phyloP scores from a whole-genome alignment of 345 rosid species.

The Cardamine resedifolia region DNA sequence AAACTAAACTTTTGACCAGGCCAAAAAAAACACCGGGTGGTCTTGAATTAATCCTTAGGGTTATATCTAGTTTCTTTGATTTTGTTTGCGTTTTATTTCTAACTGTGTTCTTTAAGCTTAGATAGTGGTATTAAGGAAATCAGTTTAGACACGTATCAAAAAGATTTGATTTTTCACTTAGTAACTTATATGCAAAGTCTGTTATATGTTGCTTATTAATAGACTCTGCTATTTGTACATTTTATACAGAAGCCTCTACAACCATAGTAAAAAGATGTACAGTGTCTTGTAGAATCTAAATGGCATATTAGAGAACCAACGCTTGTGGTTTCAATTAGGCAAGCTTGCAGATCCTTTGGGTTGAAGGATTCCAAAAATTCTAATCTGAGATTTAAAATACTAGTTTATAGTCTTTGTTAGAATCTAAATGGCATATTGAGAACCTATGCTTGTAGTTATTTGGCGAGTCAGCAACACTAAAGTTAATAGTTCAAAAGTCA shows the following conservation, averaged over 20 bases:
- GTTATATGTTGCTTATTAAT: not conserved
- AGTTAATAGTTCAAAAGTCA: too few relatives aligned
- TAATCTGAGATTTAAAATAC: not conserved
- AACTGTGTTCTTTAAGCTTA: not conserved
- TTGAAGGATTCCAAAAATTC: conserved; percentile 3
- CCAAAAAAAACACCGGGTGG: too few relatives aligned
- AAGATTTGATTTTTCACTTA: not conserved
- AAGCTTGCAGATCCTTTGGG: not conserved
- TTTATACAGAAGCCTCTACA: not conserved
- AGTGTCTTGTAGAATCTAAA: conserved; percentile 6
- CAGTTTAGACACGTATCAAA: not conserved
- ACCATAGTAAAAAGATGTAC: not conserved
- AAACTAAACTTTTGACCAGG: too few relatives aligned
- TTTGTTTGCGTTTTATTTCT: not conserved
- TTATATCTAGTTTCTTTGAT: not conserved
- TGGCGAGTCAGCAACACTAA: too few relatives aligned
- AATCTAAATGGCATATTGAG: not conserved
- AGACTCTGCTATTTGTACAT: conserved; percentile 9
- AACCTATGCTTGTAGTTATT: not conserved
- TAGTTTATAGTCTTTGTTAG: not conserved
- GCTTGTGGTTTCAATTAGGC: not conserved
- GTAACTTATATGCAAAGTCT: not conserved
- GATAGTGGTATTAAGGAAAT: not conserved
- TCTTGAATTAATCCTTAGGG: not conserved
- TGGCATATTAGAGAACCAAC: not conserved